These are phyloP conservation scores for Schoenoplectus tabernaemontani DNA, from an alignment of 202 grass and related monocot species.

Conservation along the genomic window DNA sequence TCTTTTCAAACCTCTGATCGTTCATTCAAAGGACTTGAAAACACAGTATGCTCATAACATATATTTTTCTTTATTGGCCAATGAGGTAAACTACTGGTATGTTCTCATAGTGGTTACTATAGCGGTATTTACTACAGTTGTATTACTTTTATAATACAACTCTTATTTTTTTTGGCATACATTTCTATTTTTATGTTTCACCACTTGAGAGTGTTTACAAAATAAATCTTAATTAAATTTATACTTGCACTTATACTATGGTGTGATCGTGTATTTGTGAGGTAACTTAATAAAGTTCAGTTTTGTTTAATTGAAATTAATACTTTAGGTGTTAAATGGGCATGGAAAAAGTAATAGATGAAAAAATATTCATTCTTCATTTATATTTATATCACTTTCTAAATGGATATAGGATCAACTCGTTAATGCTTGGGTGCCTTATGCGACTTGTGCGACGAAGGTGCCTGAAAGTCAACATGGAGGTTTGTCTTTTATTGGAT, in stretches of 20 bases:
- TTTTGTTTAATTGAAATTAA: background rate
- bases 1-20: background rate
- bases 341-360: background rate
- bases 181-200: background rate
- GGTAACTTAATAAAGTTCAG: background rate
- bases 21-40: background rate
- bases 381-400: background rate
- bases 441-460: slow-evolving; percentile 14
- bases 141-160: background rate
- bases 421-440: slow-evolving; percentile 14
- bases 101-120: background rate
- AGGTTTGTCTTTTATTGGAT: slow-evolving; percentile 10
- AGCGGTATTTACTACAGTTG: background rate
- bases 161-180: background rate
- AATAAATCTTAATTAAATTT: background rate
- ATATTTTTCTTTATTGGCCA: background rate
- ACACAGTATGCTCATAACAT: background rate
- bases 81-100: background rate
- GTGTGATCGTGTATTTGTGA: background rate
- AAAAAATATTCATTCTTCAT: background rate
- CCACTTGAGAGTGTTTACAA: background rate
- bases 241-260: background rate
- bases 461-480: background rate
- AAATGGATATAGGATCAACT: background rate
- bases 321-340: background rate